Conservation (phyloP, 768 basidiomycete species). For the Clitopilus passeckerianus region DNA sequence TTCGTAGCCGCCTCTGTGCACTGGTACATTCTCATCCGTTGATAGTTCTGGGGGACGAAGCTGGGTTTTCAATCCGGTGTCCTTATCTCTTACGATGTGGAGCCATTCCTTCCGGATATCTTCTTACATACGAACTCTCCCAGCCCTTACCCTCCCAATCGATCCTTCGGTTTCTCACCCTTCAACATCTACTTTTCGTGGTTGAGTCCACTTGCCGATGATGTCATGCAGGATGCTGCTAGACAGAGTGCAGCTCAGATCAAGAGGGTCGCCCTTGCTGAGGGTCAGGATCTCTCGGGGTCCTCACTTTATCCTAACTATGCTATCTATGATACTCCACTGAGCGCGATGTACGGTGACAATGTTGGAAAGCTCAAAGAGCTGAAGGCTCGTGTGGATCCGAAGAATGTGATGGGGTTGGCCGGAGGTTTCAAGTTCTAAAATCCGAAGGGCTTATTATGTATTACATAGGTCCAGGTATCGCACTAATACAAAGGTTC, state of each 20-base stretch:
- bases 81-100: constrained; percentile 42
- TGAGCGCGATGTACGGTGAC: constrained; percentile 44
- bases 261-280: constrained; percentile 26
- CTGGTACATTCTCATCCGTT: background rate
- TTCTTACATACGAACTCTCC: constrained; percentile 30
- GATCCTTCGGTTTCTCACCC: constrained; percentile 32
- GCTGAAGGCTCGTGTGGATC: constrained; percentile 47
- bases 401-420: constrained; percentile 57
- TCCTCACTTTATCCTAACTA: constrained; percentile 58
- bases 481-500: too few species aligned
- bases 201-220: constrained; percentile 29
- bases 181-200: constrained; percentile 46
- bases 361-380: constrained; percentile 35
- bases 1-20: background rate
- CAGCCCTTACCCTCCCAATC: constrained; percentile 41
- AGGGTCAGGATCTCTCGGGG: constrained; percentile 31
- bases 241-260: constrained; percentile 33
- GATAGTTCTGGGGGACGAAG: constrained; percentile 39
- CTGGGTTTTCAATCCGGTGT: constrained; percentile 20
- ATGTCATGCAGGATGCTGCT: constrained; percentile 31
- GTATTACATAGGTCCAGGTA: too few species aligned
- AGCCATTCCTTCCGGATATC: constrained; percentile 41
- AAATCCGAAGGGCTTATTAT: too few species aligned
- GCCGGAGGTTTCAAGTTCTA: constrained; percentile 60
- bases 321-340: constrained; percentile 45